phyloP scores from a whole-genome alignment of 371 early-diverging fungal genomes.

The Rhizopus microsporus region DNA sequence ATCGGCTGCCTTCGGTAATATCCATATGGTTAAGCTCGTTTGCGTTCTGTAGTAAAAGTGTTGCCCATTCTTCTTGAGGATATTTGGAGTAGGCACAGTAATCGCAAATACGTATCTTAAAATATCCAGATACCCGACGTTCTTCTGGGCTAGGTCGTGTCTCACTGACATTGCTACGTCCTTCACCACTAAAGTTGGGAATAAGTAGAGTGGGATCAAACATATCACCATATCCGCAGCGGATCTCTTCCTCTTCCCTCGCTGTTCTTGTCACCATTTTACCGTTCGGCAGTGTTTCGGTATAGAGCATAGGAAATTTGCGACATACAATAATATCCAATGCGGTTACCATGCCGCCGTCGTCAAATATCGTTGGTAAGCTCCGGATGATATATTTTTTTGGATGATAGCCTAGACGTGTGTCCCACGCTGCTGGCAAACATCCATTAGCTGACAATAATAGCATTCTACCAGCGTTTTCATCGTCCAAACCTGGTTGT shows the following conservation, averaged over 20 bases:
- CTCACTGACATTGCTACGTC: constrained; percentile 16
- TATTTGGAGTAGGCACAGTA: constrained; percentile 19
- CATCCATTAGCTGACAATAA: constrained; percentile 63
- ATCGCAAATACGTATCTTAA: constrained; percentile 56
- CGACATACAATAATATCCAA: constrained; percentile 72
- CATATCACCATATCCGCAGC: constrained; percentile 17
- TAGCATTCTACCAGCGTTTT: constrained; percentile 22
- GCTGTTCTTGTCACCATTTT: constrained; percentile 47
- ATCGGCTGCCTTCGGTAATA: constrained; percentile 29
- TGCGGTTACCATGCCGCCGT: constrained; percentile 72
- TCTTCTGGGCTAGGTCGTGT: constrained; percentile 18
- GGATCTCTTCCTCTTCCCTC: constrained; percentile 61
- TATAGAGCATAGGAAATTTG: constrained; percentile 61
- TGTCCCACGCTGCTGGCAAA: constrained; percentile 69
- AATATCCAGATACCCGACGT: constrained; percentile 50
- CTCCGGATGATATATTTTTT: constrained; percentile 42
- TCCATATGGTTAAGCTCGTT: constrained; percentile 36
- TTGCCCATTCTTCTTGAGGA: constrained; percentile 16
- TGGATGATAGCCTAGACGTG: constrained; percentile 63
- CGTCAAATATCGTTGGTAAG: constrained; percentile 45
- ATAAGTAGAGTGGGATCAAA: constrained; percentile 9
- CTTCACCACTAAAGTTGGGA: constrained; percentile 20
- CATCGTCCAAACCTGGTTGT: constrained; percentile 29
- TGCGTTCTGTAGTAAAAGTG: constrained; percentile 32
- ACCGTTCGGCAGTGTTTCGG: constrained; percentile 56